Percentiles rank a stretch among this genome's conserved stretches.
Evolutionary conservation across 2,329 filamentous ascomycete species (phyloP).

Genomic region (Cladosporium sp.): DNA sequence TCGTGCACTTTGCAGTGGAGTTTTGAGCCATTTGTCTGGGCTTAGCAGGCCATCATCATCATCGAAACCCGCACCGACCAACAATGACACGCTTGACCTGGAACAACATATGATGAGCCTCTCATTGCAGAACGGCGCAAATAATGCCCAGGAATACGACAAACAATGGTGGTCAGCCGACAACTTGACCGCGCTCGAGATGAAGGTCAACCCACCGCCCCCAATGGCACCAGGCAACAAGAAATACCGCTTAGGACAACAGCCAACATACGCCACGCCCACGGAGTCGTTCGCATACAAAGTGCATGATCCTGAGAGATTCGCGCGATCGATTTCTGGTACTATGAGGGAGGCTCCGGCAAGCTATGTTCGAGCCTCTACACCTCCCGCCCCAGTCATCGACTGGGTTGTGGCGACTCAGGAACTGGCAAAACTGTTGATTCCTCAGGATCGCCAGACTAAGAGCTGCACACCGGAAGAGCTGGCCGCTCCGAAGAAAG

Average conservation of each 20-base stretch:
- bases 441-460: conserved; percentile 71
- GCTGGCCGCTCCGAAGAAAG: conserved; percentile 55
- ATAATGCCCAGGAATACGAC: conserved; percentile 29
- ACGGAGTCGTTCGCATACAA: conserved; percentile 85
- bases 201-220: conserved; percentile 49
- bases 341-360: conserved; percentile 35
- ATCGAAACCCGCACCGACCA: background rate
- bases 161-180: conserved; percentile 43
- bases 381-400: conserved; percentile 74
- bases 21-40: conserved; percentile 85
- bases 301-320: conserved; percentile 63
- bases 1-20: conserved; percentile 79
- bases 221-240: conserved; percentile 45
- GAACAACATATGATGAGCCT: conserved; percentile 7
- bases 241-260: conserved; percentile 53
- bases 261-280: conserved; percentile 76
- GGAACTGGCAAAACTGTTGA: conserved; percentile 76
- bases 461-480: conserved; percentile 75
- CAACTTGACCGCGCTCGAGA: conserved; percentile 67
- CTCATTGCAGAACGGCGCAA: conserved; percentile 5
- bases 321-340: conserved; percentile 61
- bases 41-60: conserved; percentile 47
- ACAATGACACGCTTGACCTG: background rate
- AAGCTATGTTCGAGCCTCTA: conserved; percentile 43
- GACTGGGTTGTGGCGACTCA: conserved; percentile 80